Percentiles rank a stretch among this genome's conserved stretches.
These are phyloP conservation scores for Penicillium paradoxum DNA, from an alignment of 495 filamentous ascomycete genomes.

Conservation along the genomic window DNA sequence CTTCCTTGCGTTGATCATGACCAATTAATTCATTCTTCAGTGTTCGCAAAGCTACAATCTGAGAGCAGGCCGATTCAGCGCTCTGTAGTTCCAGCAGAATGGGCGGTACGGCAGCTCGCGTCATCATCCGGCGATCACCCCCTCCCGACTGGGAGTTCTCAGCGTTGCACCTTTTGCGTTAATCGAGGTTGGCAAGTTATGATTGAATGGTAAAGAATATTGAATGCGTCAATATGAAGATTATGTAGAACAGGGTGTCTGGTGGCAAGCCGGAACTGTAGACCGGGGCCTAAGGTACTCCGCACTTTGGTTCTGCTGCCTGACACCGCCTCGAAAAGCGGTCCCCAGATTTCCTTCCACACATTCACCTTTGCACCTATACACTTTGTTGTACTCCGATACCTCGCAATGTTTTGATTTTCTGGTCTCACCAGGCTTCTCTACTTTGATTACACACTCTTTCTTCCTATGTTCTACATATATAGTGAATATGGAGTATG, in stretches of 20 bases:
- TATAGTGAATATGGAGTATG: too few species aligned
- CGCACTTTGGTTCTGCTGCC: slow-evolving; percentile 1
- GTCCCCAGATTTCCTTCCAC: neutral
- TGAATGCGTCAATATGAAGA: neutral
- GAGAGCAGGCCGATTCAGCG: slow-evolving; percentile 54
- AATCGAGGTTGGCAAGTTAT: neutral
- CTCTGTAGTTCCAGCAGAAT: slow-evolving; percentile 59
- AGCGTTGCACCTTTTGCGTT: neutral
- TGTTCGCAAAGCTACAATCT: slow-evolving; percentile 58
- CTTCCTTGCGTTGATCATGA: slow-evolving; percentile 79
- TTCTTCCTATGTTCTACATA: too few species aligned
- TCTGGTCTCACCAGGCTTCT: too few species aligned
- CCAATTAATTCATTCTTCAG: slow-evolving; percentile 90
- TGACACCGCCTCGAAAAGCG: neutral
- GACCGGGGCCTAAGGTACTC: slow-evolving; percentile 2
- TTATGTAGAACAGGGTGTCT: neutral
- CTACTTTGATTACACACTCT: too few species aligned
- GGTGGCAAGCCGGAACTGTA: slow-evolving; percentile 3
- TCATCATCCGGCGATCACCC: slow-evolving; percentile 41
- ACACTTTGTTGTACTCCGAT: too few species aligned
- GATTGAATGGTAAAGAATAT: neutral
- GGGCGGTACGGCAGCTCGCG: slow-evolving; percentile 44
- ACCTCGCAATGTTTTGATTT: too few species aligned
- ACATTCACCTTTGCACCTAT: too few species aligned
- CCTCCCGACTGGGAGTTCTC: slow-evolving; percentile 23